phyloP scores from a whole-genome alignment of 805 yeast genomes.

The Alloascoidea hylecoeti region DNA sequence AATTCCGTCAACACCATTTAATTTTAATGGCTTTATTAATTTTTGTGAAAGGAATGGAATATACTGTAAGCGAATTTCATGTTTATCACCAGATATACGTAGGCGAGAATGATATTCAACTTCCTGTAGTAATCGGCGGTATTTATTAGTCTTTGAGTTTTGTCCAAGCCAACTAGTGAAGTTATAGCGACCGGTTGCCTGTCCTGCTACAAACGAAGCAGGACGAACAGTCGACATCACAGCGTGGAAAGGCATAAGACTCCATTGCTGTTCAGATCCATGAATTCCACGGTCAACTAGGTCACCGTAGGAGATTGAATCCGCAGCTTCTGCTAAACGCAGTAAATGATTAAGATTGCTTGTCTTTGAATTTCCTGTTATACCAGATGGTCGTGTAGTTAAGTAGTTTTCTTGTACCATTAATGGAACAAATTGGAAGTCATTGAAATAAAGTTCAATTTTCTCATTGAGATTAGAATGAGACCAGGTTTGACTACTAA shows the following conservation, averaged over 20 bases:
- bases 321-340: conserved; percentile 67
- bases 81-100: conserved; percentile 61
- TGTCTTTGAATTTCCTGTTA: conserved; percentile 13
- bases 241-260: conserved; percentile 83
- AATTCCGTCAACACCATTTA: conserved; percentile 48
- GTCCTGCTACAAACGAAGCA: conserved; percentile 60
- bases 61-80: conserved; percentile 64
- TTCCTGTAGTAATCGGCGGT: conserved; percentile 68
- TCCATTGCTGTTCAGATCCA: conserved; percentile 90
- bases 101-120: conserved; percentile 78
- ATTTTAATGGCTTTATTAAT: conserved; percentile 43
- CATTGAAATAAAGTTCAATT: conserved; percentile 83
- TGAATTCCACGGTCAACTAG: conserved; percentile 70
- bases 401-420: conserved; percentile 94
- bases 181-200: conserved; percentile 49
- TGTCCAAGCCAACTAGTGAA: conserved; percentile 87
- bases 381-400: conserved; percentile 37
- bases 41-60: conserved; percentile 47
- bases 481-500: conserved; percentile 47
- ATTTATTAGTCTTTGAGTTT: conserved; percentile 73
- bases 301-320: conserved; percentile 77
- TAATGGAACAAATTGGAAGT: conserved; percentile 85
- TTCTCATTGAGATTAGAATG: conserved; percentile 56
- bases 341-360: conserved; percentile 38
- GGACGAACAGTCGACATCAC: conserved; percentile 78